A percentile compares a stretch with the other conserved stretches of the same genome.
Conservation (phyloP, 2,329 filamentous ascomycete species). For the Alternaria dauci region DNA sequence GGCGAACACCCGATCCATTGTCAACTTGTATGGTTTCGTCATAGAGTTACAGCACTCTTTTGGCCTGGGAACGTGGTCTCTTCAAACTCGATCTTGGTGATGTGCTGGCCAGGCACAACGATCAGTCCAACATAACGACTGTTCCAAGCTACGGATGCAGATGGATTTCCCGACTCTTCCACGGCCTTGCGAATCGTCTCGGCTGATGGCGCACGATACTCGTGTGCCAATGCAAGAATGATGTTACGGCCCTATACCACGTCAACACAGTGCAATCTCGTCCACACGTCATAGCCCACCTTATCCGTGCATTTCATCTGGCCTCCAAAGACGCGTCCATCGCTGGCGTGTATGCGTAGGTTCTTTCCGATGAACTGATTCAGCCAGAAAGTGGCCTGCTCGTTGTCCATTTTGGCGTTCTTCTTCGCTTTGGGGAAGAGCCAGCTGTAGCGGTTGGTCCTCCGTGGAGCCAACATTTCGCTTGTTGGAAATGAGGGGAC, state of each 20-base stretch:
- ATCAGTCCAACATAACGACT: conserved; percentile 89
- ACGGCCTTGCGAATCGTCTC: conserved; percentile 53
- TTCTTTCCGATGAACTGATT: conserved; percentile 77
- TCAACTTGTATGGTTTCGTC: conserved; percentile 3
- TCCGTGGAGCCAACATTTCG: conserved; percentile 17
- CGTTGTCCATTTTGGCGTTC: conserved; percentile 56
- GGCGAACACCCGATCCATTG: neutral
- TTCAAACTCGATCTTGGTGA: conserved; percentile 88
- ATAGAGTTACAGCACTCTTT: conserved; percentile 36
- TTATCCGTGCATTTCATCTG: conserved; percentile 94
- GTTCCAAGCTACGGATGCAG: conserved; percentile 72
- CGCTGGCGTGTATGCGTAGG: conserved; percentile 79
- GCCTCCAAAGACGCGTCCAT: conserved; percentile 88
- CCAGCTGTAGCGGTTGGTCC: conserved; percentile 27
- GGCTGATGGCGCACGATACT: conserved; percentile 77
- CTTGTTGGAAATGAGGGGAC: conserved; percentile 20
- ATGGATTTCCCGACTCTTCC: conserved; percentile 53
- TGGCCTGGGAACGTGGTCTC: conserved; percentile 55
- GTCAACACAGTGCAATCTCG: conserved; percentile 1
- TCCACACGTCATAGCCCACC: conserved; percentile 59
- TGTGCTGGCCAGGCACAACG: conserved; percentile 85
- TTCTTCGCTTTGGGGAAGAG: conserved; percentile 28
- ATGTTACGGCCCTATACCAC: conserved; percentile 79
- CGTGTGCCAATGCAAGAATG: conserved; percentile 84
- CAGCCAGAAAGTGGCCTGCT: conserved; percentile 65